Percentiles rank a stretch among this genome's conserved stretches.
Evolutionary conservation across 129 eudicot genomes (phyloP).

Genomic region (Logfia minima): DNA sequence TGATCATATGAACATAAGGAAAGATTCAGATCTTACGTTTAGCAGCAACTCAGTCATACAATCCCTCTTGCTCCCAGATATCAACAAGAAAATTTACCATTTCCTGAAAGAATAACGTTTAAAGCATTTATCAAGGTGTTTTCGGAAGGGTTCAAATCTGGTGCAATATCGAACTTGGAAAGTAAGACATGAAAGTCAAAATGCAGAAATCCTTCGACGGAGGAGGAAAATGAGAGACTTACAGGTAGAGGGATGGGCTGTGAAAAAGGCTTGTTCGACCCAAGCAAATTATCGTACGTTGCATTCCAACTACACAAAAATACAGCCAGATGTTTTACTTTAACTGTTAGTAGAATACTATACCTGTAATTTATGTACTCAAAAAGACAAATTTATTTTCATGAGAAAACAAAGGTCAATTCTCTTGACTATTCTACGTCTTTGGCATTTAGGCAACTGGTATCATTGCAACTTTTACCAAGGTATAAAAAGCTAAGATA

Average conservation of each 20-base stretch:
- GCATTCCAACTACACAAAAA: conserved; percentile 62
- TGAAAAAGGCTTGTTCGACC: conserved; percentile 70
- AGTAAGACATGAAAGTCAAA: not conserved
- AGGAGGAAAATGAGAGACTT: conserved; percentile 34
- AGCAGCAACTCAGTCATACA: conserved; percentile 52
- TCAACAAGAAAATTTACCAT: conserved; percentile 86
- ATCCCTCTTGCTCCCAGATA: conserved; percentile 88
- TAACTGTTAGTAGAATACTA: not conserved
- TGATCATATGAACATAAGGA: not conserved
- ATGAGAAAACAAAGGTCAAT: not conserved
- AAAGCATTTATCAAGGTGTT: not conserved
- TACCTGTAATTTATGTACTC: not conserved
- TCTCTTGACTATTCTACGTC: not conserved
- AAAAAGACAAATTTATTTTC: not conserved
- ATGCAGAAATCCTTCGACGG: not conserved
- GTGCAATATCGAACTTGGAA: not conserved
- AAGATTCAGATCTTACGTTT: not conserved
- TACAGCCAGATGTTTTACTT: not conserved
- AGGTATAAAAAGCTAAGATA: not conserved
- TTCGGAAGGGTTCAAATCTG: not conserved
- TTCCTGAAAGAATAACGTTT: conserved; percentile 49
- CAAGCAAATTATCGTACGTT: conserved; percentile 76
- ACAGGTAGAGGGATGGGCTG: conserved; percentile 73
- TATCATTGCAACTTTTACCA: not conserved
- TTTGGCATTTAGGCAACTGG: not conserved